Percentiles rank a stretch among this genome's conserved stretches.
These are phyloP conservation scores for Leishmania tarentolae DNA, from an alignment of 208 protist genomes.

Conservation along the genomic window DNA sequence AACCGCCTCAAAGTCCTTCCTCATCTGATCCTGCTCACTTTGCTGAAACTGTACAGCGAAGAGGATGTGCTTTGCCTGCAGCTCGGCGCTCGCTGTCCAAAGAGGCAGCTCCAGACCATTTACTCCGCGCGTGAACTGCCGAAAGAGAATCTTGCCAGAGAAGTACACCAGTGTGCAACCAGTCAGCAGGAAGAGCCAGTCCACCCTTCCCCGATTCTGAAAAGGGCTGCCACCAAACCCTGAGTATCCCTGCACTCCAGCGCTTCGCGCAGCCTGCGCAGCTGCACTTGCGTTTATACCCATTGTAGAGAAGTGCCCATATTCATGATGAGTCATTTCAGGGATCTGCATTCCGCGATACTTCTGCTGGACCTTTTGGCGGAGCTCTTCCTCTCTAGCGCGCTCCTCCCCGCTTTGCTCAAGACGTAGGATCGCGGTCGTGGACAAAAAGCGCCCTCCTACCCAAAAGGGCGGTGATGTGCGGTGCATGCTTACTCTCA, in stretches of 20 bases:
- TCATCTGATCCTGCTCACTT: slow-evolving; percentile 47
- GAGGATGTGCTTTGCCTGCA: slow-evolving; percentile 66
- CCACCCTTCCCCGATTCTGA: slow-evolving; percentile 28
- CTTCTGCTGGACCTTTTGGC: slow-evolving; percentile 50
- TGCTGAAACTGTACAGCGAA: slow-evolving; percentile 72
- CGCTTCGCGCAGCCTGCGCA: slow-evolving; percentile 28
- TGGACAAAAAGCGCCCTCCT: slow-evolving; percentile 13
- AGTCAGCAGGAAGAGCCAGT: slow-evolving; percentile 72
- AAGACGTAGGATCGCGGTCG: slow-evolving; percentile 15
- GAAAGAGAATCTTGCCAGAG: slow-evolving; percentile 58
- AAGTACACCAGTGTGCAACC: slow-evolving; percentile 57
- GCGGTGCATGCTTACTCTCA: not conserved
- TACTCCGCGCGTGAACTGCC: slow-evolving; percentile 39
- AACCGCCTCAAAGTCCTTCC: slow-evolving; percentile 45
- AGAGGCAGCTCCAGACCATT: slow-evolving; percentile 55
- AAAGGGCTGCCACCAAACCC: slow-evolving; percentile 7
- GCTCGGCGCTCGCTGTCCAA: slow-evolving; percentile 60
- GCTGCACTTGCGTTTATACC: slow-evolving; percentile 33
- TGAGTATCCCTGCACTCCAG: slow-evolving; percentile 4
- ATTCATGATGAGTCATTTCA: slow-evolving; percentile 44
- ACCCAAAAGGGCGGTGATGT: not conserved
- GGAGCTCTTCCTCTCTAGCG: slow-evolving; percentile 50
- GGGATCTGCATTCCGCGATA: slow-evolving; percentile 59
- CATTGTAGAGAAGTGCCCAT: slow-evolving; percentile 63
- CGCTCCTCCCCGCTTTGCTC: slow-evolving; percentile 33